Conservation (phyloP, 2,329 filamentous ascomycete species). For the Penicillium sp. region DNA sequence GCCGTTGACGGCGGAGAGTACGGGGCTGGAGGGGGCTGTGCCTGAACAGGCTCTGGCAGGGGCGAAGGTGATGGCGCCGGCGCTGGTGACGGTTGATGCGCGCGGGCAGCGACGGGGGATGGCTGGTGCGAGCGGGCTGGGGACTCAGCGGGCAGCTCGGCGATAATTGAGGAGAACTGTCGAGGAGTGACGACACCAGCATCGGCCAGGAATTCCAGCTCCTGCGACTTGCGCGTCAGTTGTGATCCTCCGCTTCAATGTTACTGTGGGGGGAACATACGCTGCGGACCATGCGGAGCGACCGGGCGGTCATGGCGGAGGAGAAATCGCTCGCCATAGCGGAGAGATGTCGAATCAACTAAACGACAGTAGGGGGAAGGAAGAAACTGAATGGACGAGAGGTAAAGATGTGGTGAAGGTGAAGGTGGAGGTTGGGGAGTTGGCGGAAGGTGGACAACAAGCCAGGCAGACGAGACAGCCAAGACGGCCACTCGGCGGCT, state of each 20-base stretch:
- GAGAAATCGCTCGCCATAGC: conserved; percentile 42
- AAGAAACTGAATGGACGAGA: conserved; percentile 1
- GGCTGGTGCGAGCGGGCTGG: conserved; percentile 16
- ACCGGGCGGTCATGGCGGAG: conserved; percentile 74
- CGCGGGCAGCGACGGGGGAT: conserved; percentile 5
- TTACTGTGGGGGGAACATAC: conserved; percentile 54
- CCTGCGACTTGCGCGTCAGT: conserved; percentile 56
- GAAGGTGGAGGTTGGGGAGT: background rate
- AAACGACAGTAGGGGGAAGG: conserved; percentile 4
- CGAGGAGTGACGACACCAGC: conserved; percentile 75
- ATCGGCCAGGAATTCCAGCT: conserved; percentile 88
- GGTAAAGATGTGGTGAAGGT: conserved; percentile 1
- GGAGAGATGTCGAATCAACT: background rate
- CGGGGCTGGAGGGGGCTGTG: conserved; percentile 38
- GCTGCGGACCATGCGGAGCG: conserved; percentile 83
- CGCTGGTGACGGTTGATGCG: conserved; percentile 22
- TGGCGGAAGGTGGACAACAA: background rate
- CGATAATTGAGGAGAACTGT: conserved; percentile 74
- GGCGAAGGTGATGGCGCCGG: conserved; percentile 36
- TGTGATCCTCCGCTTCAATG: background rate
- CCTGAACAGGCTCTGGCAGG: conserved; percentile 23
- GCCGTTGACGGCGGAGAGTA: conserved; percentile 45
- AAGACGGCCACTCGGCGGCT: background rate
- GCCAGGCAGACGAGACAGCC: conserved; percentile 4
- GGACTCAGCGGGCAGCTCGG: conserved; percentile 67